These are phyloP conservation scores for Aspergillus leporis DNA, from an alignment of 495 filamentous ascomycete species.

Conservation along the genomic window DNA sequence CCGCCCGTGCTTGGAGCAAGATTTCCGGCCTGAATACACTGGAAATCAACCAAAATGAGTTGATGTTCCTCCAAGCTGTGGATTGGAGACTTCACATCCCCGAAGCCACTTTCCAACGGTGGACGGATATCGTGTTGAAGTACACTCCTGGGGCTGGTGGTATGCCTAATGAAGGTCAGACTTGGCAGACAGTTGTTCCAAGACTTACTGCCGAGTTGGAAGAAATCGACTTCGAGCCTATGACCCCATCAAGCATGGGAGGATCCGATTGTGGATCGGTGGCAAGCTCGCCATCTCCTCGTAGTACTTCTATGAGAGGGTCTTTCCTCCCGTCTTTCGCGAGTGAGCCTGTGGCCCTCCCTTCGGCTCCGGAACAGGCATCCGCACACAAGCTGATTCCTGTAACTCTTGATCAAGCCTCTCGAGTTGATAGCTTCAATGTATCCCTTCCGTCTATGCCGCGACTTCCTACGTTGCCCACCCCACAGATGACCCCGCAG, in stretches of 20 bases:
- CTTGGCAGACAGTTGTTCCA: slow-evolving; percentile 79
- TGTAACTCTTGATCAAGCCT: slow-evolving; percentile 59
- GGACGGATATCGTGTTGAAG: slow-evolving; percentile 87
- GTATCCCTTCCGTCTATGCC: slow-evolving; percentile 50
- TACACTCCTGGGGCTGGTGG: slow-evolving; percentile 63
- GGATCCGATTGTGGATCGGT: slow-evolving; percentile 32
- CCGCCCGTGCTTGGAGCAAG: slow-evolving; percentile 96
- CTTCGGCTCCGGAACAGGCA: slow-evolving; percentile 39
- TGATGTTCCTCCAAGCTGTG: slow-evolving; percentile 86
- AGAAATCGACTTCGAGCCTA: slow-evolving; percentile 34
- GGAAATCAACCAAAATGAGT: slow-evolving; percentile 97
- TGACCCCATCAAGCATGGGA: slow-evolving; percentile 32
- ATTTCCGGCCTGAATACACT: slow-evolving; percentile 87
- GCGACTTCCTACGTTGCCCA: slow-evolving; percentile 70
- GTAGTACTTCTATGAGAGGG: slow-evolving; percentile 25
- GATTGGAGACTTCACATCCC: slow-evolving; percentile 94
- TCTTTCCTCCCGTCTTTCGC: slow-evolving; percentile 8
- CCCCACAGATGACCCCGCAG: slow-evolving; percentile 80
- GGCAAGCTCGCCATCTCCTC: slow-evolving; percentile 38
- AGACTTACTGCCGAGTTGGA: slow-evolving; percentile 68
- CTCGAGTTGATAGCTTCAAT: slow-evolving; percentile 33
- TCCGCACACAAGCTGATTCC: slow-evolving; percentile 49
- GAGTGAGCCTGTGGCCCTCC: slow-evolving; percentile 20
- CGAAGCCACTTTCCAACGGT: slow-evolving; percentile 82
- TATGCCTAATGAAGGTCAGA: slow-evolving; percentile 38